Conservation (phyloP, 148 eudicot genomes). For the Selenicereus undatus region DNA sequence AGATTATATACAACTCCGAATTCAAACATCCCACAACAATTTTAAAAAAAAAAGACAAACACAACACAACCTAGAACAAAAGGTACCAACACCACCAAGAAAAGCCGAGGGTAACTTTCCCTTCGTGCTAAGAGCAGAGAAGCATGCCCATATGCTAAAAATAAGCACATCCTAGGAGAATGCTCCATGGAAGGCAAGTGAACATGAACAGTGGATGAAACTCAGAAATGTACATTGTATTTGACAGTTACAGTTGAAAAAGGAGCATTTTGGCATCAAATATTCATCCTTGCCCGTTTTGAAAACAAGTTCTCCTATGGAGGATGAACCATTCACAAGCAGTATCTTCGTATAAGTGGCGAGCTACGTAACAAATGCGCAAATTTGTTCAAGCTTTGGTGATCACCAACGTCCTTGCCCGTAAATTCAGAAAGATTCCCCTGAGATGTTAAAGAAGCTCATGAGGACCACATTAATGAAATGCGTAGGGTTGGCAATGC, state of each 20-base stretch:
- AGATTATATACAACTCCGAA: too few relatives aligned
- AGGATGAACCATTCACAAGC: conserved; percentile 10
- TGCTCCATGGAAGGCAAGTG: not conserved
- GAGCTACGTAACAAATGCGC: not conserved
- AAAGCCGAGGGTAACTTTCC: too few relatives aligned
- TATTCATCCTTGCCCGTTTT: not conserved
- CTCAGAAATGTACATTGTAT: not conserved
- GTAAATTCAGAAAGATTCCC: conserved; percentile 87
- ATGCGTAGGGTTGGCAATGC: not conserved
- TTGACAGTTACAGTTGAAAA: not conserved
- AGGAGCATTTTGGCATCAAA: not conserved
- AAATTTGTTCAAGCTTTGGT: conserved; percentile 37
- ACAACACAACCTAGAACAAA: too few relatives aligned
- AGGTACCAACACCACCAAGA: too few relatives aligned
- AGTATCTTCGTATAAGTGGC: not conserved
- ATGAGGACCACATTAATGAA: not conserved
- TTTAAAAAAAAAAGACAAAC: too few relatives aligned
- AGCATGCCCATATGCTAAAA: not conserved
- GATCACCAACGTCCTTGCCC: conserved; percentile 59
- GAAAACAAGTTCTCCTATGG: not conserved
- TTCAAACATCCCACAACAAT: too few relatives aligned
- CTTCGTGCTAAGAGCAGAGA: too few relatives aligned
- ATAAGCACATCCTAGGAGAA: not conserved
- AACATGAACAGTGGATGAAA: not conserved
- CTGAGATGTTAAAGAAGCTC: conserved; percentile 29